Base-by-base conservation (phyloP, 352 stramenopile species). In the Globisporangium emineosum region DNA sequence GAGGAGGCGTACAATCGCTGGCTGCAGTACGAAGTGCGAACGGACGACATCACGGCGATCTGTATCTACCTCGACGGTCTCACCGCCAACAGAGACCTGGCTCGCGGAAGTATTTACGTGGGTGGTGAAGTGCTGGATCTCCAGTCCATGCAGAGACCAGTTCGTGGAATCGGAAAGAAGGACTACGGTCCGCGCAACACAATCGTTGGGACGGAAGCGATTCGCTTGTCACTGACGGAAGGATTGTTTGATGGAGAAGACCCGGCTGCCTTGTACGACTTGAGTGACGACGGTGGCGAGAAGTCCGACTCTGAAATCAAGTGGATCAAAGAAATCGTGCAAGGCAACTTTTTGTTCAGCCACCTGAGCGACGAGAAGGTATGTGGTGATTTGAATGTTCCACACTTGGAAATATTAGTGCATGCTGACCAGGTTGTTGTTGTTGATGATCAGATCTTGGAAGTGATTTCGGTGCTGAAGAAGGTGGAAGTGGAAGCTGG, bases 11-110 rank as follows among this genome's bases (percentile, higher is more conserved):
- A 98, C 79, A 89, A 95, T 32, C 79, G 91, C 27, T 98, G 94
- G 96, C 78, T 98, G 55, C 81, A 96, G 61, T 96, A 97, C 67
- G 93, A 98, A 76, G 81, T 96, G 21, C 86, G 94, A n/a, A 98
- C 92, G 1, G 94, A 98, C 68, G 96, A 98, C 57, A 98, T 98
- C 62, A 98, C 96, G 2, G 86, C 82, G 17, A 90, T 98, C 59
- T 84, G 88, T 55, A 91, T 97, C 60, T 97, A 81, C 71, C 65
- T 98, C 12, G 77, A 90, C 23, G 76, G 81, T 35, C 73, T 93
- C 47, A 89, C 75, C 0, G 69, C 71, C 29, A 70, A 77, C 3
- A 71, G 69, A 19, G 84, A 95, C 65, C 62, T 78, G 15, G 76
- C 81, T 40, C 81, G 87, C 33, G 86, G 81, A 13, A 93, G 83